Base-by-base conservation (phyloP, 2,329 filamentous ascomycete species). In the Cytospora leucostoma region DNA sequence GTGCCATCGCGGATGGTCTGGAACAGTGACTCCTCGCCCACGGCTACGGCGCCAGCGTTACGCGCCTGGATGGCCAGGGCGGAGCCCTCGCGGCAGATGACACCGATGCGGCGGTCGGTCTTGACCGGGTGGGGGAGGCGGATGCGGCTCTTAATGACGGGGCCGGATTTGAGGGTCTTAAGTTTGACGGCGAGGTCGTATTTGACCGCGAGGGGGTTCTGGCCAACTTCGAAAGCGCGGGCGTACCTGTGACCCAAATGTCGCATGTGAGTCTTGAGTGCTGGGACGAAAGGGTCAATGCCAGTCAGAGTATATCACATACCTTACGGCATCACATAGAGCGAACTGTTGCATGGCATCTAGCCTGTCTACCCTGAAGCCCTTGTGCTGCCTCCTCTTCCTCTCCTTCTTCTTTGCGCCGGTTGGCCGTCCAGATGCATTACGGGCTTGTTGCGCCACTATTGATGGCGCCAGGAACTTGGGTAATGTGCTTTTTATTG, bases 301-400 rank as follows among this genome's bases (percentile, higher is more conserved):
- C 7, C 5, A 19, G 52, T 2, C 17, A 59, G 40, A 8, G 19
- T 1, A 15, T 21, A 37, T 27, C 1, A 73, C 82, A 63, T 78
- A 92, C 92, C 93, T 87, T 87, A 99, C 95, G 17, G 95, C 96
- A 80, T 99, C 95, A 69, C 92, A 90, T 37, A 99, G 82, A 0
- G 92, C 86, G 72, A 90, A 97, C 71, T 91, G 88, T 40, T 92
- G 82, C 51, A 87, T 84, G 67, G 86, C 80, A 66, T 84, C 84
- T 67, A 94, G 75, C 67, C 87, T 83, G 74, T 87, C 93, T 37
- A 86, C 84, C 67, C 84, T 86, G 66, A 84, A 86, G 12, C 84
- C 81, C 77, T 91, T 92, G 72, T 86, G 84, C 59, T 82, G 77
- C 70, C 82, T 80, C 76, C 83, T 87, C 75, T 82, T 84, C 77